Evolutionary conservation across 345 rosid species (phyloP).

Genomic region (Lumnitzera racemosa): DNA sequence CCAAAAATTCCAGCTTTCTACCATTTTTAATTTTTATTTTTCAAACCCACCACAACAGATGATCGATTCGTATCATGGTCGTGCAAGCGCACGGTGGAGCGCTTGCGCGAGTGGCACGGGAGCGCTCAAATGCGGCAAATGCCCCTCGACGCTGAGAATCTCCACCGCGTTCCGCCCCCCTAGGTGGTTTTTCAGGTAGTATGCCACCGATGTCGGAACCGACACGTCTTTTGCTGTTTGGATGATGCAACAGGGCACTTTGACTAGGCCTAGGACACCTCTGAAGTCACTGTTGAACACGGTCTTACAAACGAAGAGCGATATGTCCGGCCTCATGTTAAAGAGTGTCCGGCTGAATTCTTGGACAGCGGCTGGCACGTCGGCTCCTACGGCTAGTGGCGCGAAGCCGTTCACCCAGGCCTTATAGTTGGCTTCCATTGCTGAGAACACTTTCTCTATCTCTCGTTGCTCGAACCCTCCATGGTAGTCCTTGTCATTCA

Average conservation of each 20-base stretch:
- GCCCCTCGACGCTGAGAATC: constrained; percentile 34
- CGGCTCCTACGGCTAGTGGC: constrained; percentile 43
- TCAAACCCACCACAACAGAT: too few relatives aligned
- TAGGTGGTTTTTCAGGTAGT: constrained; percentile 33
- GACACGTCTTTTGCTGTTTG: constrained; percentile 40
- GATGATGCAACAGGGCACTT: constrained; percentile 34
- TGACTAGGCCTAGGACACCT: constrained; percentile 36
- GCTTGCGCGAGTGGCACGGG: constrained; percentile 28
- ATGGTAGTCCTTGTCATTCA: constrained; percentile 32
- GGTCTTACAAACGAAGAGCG: constrained; percentile 30
- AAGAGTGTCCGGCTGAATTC: constrained; percentile 49
- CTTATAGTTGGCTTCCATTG: constrained; percentile 46
- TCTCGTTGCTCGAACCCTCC: constrained; percentile 40
- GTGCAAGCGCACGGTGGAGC: constrained; percentile 34
- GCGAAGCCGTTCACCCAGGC: constrained; percentile 45
- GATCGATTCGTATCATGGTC: constrained; percentile 11
- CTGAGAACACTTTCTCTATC: constrained; percentile 30
- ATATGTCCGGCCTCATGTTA: constrained; percentile 51
- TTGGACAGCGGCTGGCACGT: constrained; percentile 42
- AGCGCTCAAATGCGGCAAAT: constrained; percentile 44
- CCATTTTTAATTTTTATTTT: too few relatives aligned
- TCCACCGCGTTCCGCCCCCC: constrained; percentile 44
- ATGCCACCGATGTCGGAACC: constrained; percentile 36
- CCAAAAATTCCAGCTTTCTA: too few relatives aligned
- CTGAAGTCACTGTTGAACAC: constrained; percentile 38